phyloP scores from a whole-genome alignment of 2,329 filamentous ascomycete species.

The Calonectria pauciramosa region DNA sequence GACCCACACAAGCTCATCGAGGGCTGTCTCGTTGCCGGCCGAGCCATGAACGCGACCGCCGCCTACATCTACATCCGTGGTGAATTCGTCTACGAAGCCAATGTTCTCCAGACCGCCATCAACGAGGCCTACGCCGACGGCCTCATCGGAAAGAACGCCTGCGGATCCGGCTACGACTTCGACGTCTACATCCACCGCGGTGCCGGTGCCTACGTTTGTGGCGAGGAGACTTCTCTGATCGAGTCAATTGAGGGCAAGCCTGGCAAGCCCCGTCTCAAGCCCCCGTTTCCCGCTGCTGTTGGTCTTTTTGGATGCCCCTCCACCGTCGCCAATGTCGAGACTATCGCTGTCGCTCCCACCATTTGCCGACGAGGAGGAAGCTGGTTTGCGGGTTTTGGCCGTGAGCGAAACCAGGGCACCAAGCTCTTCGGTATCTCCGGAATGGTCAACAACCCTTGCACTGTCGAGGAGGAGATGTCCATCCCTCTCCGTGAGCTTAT shows the following conservation, averaged over 20 bases:
- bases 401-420: constrained; percentile 95
- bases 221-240: constrained; percentile 97
- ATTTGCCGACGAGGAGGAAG: constrained; percentile 91
- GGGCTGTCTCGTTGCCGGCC: constrained; percentile 94
- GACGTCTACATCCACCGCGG: constrained; percentile 97
- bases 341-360: constrained; percentile 92
- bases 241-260: constrained; percentile 99
- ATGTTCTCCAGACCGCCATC: constrained; percentile 93
- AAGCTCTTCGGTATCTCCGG: constrained; percentile 99
- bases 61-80: constrained; percentile 99
- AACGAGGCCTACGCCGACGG: constrained; percentile 97
- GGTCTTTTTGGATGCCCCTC: constrained; percentile 98
- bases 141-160: constrained; percentile 98
- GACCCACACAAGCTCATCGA: constrained; percentile 99
- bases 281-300: constrained; percentile 96
- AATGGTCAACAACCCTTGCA: constrained; percentile 98
- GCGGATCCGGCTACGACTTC: constrained; percentile 96
- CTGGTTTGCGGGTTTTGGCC: constrained; percentile 96
- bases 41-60: constrained; percentile 98
- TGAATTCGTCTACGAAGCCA: constrained; percentile 97
- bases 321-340: constrained; percentile 98
- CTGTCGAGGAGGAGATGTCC: constrained; percentile 99
- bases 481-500: constrained; percentile 97
- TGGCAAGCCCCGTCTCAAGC: constrained; percentile 98
- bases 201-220: constrained; percentile 97